Evolutionary conservation across 1,284 basidiomycete genomes (phyloP).

Genomic region (Leccinum solheimii): DNA sequence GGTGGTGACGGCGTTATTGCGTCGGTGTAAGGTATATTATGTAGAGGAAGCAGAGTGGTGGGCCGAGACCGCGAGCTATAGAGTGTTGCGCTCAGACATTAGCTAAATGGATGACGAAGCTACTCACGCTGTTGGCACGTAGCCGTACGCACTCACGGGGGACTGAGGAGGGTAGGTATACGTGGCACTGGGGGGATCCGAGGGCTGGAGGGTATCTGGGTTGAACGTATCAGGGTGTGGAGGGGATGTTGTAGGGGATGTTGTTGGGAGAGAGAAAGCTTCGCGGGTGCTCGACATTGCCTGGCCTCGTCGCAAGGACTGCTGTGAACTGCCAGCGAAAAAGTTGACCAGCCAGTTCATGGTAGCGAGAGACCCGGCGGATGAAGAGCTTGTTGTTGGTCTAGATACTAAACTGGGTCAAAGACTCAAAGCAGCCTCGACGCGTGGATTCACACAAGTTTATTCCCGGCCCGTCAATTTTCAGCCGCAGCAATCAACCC

Average conservation of each 20-base stretch:
- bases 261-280: slow-evolving; percentile 74
- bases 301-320: slow-evolving; percentile 54
- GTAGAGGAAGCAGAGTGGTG: slow-evolving; percentile 65
- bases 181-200: slow-evolving; percentile 48
- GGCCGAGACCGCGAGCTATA: slow-evolving; percentile 53
- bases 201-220: slow-evolving; percentile 50
- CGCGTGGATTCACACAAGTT: not conserved
- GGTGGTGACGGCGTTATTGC: slow-evolving; percentile 40
- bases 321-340: slow-evolving; percentile 51
- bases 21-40: slow-evolving; percentile 50
- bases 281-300: slow-evolving; percentile 72
- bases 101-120: slow-evolving; percentile 1
- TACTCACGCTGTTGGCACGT: slow-evolving; percentile 60
- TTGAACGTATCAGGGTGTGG: slow-evolving; percentile 60
- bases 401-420: slow-evolving; percentile 12
- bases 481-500: slow-evolving; percentile 17
- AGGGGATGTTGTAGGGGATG: slow-evolving; percentile 56
- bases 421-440: slow-evolving; percentile 8
- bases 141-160: slow-evolving; percentile 51
- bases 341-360: slow-evolving; percentile 75
- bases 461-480: slow-evolving; percentile 17
- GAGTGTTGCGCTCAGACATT: slow-evolving; percentile 22
- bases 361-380: slow-evolving; percentile 6
- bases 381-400: slow-evolving; percentile 4
- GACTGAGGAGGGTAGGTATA: slow-evolving; percentile 77